A percentile compares a stretch with the other conserved stretches of the same genome.
Conservation (phyloP, 2,329 filamentous ascomycete genomes). For the Elsinoe australis region DNA sequence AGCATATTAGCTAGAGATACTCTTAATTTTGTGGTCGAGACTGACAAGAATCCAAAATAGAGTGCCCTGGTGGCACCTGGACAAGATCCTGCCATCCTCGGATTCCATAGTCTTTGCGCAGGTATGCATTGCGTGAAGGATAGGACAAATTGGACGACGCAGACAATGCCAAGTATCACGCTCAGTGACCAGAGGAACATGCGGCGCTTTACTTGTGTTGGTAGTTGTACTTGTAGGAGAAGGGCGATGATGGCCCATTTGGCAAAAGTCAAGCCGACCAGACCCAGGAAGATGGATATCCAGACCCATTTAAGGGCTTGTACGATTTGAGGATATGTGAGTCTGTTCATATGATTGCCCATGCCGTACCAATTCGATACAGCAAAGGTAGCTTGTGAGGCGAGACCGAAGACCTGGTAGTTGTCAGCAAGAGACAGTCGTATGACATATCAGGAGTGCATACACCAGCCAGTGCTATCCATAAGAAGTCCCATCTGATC, state of each 20-base stretch:
- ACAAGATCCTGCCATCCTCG: slow-evolving; percentile 2
- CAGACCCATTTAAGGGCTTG: slow-evolving; percentile 11
- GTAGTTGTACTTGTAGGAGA: slow-evolving; percentile 8
- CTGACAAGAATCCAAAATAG: slow-evolving; percentile 14
- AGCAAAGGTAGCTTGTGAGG: slow-evolving; percentile 11
- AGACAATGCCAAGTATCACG: slow-evolving; percentile 17
- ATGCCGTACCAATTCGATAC: slow-evolving; percentile 9
- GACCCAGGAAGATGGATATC: slow-evolving; percentile 16
- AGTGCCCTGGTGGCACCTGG: slow-evolving; percentile 5
- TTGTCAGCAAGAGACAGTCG: neutral
- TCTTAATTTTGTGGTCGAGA: neutral
- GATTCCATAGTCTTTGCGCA: slow-evolving; percentile 4
- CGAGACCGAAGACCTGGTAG: slow-evolving; percentile 12
- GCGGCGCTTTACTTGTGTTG: slow-evolving; percentile 17
- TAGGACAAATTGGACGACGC: slow-evolving; percentile 17
- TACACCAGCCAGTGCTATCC: slow-evolving; percentile 12
- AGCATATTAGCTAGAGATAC: neutral
- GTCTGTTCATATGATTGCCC: slow-evolving; percentile 12
- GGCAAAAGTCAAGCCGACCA: slow-evolving; percentile 9
- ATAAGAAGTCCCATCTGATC: slow-evolving; percentile 16
- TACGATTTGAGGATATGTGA: slow-evolving; percentile 13
- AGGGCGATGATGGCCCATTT: slow-evolving; percentile 16
- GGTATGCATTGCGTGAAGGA: slow-evolving; percentile 13
- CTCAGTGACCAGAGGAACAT: slow-evolving; percentile 19
- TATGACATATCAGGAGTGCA: neutral